Conservation (phyloP, 345 rosid species). For the Carallia pectinifolia region DNA sequence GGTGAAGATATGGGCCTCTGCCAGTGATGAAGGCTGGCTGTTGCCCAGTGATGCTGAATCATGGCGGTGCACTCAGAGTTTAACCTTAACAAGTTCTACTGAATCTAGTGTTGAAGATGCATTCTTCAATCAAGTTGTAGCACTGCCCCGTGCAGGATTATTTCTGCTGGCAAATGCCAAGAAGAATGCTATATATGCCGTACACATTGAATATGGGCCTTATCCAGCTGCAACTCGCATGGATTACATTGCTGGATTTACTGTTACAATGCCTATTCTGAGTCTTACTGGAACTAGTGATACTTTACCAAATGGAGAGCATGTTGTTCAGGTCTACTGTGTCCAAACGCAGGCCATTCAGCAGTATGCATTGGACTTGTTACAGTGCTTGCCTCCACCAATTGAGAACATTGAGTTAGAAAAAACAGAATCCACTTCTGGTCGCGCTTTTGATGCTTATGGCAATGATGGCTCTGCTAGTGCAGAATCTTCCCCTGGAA, state of each 20-base stretch:
- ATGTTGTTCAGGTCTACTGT: constrained; percentile 72
- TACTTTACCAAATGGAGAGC: constrained; percentile 47
- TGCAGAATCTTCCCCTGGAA: constrained; percentile 18
- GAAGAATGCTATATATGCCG: constrained; percentile 76
- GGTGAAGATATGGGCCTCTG: constrained; percentile 75
- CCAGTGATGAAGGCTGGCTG: constrained; percentile 79
- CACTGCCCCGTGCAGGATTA: constrained; percentile 66
- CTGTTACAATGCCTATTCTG: constrained; percentile 89
- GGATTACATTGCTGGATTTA: constrained; percentile 83
- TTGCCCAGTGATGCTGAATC: constrained; percentile 60
- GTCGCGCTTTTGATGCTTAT: constrained; percentile 28
- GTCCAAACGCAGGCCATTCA: constrained; percentile 92
- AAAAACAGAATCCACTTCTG: constrained; percentile 46
- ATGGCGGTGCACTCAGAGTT: constrained; percentile 80
- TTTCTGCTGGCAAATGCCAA: constrained; percentile 84
- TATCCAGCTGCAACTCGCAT: constrained; percentile 64
- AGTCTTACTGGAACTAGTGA: constrained; percentile 80
- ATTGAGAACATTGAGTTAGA: constrained; percentile 53
- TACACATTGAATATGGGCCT: constrained; percentile 80
- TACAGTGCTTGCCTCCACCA: constrained; percentile 73
- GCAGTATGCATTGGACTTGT: constrained; percentile 82
- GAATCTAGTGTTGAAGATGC: constrained; percentile 57
- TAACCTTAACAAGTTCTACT: constrained; percentile 62
- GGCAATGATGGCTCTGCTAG: constrained; percentile 41
- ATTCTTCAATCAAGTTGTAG: constrained; percentile 82